A percentile compares a stretch with the other conserved stretches of the same genome.
Evolutionary conservation across 1,284 basidiomycete genomes (phyloP).

Genomic region (Ganoderma resinaceum): DNA sequence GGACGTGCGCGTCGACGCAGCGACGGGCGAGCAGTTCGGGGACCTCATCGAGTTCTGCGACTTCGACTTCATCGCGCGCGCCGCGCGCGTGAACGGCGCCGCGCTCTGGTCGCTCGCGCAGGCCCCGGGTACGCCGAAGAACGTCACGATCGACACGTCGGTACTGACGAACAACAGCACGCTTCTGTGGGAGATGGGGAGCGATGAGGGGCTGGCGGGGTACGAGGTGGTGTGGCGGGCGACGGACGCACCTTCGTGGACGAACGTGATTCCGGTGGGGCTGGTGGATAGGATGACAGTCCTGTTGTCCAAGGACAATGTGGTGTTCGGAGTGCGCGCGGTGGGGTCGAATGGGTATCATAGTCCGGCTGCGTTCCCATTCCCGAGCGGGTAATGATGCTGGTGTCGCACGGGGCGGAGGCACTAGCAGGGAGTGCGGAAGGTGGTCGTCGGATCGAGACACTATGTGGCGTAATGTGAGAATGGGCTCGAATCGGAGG

Average conservation of each 20-base stretch:
- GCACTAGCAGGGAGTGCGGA: not conserved
- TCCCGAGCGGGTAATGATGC: conserved; percentile 28
- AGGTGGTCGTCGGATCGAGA: not conserved
- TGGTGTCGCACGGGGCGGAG: not conserved
- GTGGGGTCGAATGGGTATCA: conserved; percentile 59
- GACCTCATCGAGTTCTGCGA: conserved; percentile 60
- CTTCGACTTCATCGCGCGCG: conserved; percentile 55
- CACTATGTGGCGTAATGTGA: not conserved
- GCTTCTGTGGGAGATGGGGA: conserved; percentile 51
- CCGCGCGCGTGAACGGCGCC: conserved; percentile 59
- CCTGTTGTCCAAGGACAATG: conserved; percentile 57
- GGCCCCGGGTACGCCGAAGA: conserved; percentile 58
- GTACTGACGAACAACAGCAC: conserved; percentile 61
- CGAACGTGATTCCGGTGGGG: conserved; percentile 55
- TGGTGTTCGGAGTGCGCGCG: conserved; percentile 55
- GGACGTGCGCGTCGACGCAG: conserved; percentile 52
- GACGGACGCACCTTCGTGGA: conserved; percentile 55
- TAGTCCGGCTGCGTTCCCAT: conserved; percentile 57
- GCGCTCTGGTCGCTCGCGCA: conserved; percentile 60
- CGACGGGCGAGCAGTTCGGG: conserved; percentile 57
- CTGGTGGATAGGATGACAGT: conserved; percentile 49
- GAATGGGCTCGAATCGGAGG: not conserved
- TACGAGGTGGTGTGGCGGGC: conserved; percentile 62
- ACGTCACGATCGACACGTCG: conserved; percentile 51
- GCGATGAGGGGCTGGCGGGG: conserved; percentile 44